These are phyloP conservation scores for Atkinsonella hypoxylon DNA, from an alignment of 2,329 filamentous ascomycete genomes.

Conservation along the genomic window DNA sequence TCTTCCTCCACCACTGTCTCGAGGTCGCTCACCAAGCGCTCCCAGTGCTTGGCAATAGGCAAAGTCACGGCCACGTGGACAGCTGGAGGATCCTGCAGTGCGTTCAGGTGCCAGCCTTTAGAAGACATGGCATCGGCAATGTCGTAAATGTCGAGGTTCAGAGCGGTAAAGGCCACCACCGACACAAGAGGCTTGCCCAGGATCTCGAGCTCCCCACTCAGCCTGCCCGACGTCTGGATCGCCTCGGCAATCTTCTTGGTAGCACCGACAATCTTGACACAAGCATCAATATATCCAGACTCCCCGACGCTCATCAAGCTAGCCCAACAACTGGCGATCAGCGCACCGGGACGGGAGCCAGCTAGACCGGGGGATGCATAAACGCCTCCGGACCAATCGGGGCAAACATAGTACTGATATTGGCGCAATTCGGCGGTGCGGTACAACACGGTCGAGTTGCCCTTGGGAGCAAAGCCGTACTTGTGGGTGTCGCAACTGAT, in stretches of 20 bases:
- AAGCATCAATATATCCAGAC: conserved; percentile 75
- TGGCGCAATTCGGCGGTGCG: conserved; percentile 64
- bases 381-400: conserved; percentile 91
- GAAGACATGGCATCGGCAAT: conserved; percentile 77
- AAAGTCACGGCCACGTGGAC: conserved; percentile 91
- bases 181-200: conserved; percentile 79
- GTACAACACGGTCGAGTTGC: conserved; percentile 89
- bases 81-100: conserved; percentile 79
- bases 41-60: conserved; percentile 70
- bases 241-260: conserved; percentile 71
- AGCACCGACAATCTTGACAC: conserved; percentile 75
- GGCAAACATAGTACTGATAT: conserved; percentile 93
- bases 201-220: conserved; percentile 64
- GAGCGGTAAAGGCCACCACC: conserved; percentile 79
- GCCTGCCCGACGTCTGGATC: conserved; percentile 54
- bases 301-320: conserved; percentile 83
- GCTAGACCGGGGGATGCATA: conserved; percentile 90
- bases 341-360: conserved; percentile 79
- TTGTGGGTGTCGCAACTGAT: conserved; percentile 98
- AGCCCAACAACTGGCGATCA: conserved; percentile 95
- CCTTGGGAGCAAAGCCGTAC: conserved; percentile 96
- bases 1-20: conserved; percentile 57
- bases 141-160: conserved; percentile 84
- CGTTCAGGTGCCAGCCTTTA: conserved; percentile 92
- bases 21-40: conserved; percentile 64